A percentile compares a stretch with the other conserved stretches of the same genome.
Evolutionary conservation across 176 grass and related monocot species (phyloP).

Genomic region (Triticum timopheevii): DNA sequence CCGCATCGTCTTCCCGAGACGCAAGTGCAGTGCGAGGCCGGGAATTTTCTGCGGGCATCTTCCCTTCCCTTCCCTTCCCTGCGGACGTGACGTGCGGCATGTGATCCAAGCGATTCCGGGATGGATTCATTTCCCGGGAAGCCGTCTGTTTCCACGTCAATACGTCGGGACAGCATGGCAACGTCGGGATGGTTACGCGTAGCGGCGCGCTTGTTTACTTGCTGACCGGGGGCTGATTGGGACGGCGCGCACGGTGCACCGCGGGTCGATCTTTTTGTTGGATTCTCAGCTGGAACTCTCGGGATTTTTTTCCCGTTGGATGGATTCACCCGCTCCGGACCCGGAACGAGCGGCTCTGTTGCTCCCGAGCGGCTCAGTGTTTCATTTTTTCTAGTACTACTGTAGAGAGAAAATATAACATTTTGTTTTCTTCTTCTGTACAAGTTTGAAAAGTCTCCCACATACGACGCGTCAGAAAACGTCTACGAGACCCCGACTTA

Average conservation of each 20-base stretch:
- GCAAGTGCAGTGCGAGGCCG: neutral
- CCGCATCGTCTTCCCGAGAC: constrained; percentile 12
- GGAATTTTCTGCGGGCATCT: neutral
- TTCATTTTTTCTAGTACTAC: too few relatives aligned
- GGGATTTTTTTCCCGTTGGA: too few relatives aligned
- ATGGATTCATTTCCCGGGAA: neutral
- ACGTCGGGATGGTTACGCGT: neutral
- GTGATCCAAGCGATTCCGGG: neutral
- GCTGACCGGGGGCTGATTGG: neutral
- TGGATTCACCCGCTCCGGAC: too few relatives aligned
- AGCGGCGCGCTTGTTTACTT: neutral
- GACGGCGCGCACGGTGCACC: neutral
- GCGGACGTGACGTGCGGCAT: neutral
- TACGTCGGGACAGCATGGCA: neutral
- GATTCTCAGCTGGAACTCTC: too few relatives aligned
- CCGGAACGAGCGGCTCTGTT: neutral
- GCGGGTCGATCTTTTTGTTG: neutral
- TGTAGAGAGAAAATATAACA: too few relatives aligned
- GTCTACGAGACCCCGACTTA: too few relatives aligned
- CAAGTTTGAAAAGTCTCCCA: too few relatives aligned
- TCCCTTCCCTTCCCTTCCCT: neutral
- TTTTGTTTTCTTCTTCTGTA: too few relatives aligned
- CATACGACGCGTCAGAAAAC: too few relatives aligned
- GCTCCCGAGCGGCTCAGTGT: too few relatives aligned
- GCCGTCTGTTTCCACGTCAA: too few relatives aligned